These are phyloP conservation scores for grape (Vitis vinifera) DNA, from an alignment of 164 flowering plant species.

Conservation along the genomic window DNA sequence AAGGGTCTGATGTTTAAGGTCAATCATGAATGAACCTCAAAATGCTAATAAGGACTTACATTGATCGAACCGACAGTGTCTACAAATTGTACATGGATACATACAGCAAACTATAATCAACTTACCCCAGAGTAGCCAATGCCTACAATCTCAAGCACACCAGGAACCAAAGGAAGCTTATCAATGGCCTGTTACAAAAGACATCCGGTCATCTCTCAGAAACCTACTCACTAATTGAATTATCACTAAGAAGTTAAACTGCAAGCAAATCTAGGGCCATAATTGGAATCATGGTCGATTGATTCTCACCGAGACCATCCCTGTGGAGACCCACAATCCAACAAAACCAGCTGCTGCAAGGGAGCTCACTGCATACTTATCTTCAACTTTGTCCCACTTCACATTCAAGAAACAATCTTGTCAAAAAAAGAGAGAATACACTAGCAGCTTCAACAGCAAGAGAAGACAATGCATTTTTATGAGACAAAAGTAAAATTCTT, in stretches of 20 bases:
- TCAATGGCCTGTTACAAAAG: conserved; percentile 72
- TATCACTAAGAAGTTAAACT: neutral
- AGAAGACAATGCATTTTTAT: no score
- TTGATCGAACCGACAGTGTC: no score
- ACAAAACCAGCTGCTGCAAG: conserved; percentile 65
- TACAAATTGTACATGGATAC: neutral
- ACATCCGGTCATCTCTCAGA: neutral
- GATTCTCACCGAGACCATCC: conserved; percentile 69
- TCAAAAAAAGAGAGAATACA: neutral
- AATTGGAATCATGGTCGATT: neutral
- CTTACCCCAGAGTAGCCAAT: conserved; percentile 91
- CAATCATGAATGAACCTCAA: no score
- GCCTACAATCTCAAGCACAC: conserved; percentile 83
- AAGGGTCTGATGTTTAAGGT: no score
- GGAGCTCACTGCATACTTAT: conserved; percentile 85
- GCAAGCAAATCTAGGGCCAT: no score
- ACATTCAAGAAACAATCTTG: neutral
- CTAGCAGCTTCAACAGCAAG: neutral
- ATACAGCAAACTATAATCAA: neutral
- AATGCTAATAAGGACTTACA: no score
- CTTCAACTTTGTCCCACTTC: conserved; percentile 97
- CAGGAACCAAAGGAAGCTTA: conserved; percentile 85
- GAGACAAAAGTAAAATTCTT: conserved; percentile 12
- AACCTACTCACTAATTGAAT: neutral
- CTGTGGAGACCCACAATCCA: conserved; percentile 66